Evolutionary conservation across 83 land plant species (phyloP), one percentile per base, ranked within the genome.

Genomic region (Picea abies): DNA sequence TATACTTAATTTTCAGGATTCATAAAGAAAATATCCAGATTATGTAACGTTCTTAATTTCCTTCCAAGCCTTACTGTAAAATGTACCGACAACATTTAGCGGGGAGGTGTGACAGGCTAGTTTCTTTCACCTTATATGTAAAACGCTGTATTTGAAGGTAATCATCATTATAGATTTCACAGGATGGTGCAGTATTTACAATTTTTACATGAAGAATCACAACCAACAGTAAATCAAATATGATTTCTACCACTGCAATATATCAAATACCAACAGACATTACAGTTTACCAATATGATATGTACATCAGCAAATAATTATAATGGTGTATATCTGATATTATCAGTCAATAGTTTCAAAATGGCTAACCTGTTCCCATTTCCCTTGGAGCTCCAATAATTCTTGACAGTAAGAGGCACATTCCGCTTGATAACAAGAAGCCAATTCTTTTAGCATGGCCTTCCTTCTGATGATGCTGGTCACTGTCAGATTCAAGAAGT

Each of bases 391-490:
- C 64, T 90, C 89, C 68, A 90, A 23, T 79, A 92, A 90, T 60
- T 88, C 83, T 72, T 87, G 87, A 69, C 94, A 90, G 75, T 76
- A 90, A 8, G 87, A 47, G 25, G 87, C 89, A 80, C 90, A 93
- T 79, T 90, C 88, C 12, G 91, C 93, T 76, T 90, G 95, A 83
- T 93, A 90, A 12, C 81, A 88, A 72, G 95, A 89, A 66, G 91
- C 95, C 37, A 92, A 67, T 3, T 90, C 94, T 77, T 90, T 92
- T 35, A 92, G 86, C 86, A 92, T 82, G 3, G 89, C 92, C 89
- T 86, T 90, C 88, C 94, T 88, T 82, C 70, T 92, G 65, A 92
- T 88, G 16, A 92, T 86, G 35, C 94, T 91, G 83, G 86, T 83
- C 92, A 92, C 94, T 92, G 77, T 17, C 56, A 47, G 9, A 73